Evolutionary conservation across 169 alveolate species (phyloP), one percentile per base, ranked within the genome.

Genomic region (Eimeria acervulina): DNA sequence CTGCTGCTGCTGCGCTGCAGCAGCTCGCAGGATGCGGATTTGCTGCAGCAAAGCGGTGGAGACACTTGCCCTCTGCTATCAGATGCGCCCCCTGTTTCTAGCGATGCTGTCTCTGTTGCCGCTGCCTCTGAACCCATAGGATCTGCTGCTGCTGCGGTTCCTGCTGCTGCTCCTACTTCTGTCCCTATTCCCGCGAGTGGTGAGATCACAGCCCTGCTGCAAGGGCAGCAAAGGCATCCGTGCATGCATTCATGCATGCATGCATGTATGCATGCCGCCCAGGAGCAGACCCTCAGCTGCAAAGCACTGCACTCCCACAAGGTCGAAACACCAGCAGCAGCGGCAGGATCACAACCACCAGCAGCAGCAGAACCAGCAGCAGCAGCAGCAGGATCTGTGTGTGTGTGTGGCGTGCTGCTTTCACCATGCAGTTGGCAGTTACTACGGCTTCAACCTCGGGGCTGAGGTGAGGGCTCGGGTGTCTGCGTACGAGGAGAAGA

Each of bases 1-100:
- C 74, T 83, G 91, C 70, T 83, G 91, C 74, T 83, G 91, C 91
- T 83, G 70, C 91, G 91, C 51, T 83, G 70, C 91, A n/a, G 70
- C 91, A 83, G 91, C 76, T 52, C 70, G 38, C 91, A 47, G 36
- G 91, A 51, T 10, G 42, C 91, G 8, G 91, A 83, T 76, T 28
- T 83, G 91, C 91, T 83, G 42, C 91, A 83, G 91, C 91, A 83
- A 76, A 44, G 17, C 42, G 74, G 74, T 8, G 91, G 91, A 10
- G 91, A 83, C 91, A 83, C 51, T 4, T 83, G 91, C 51, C 91
- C 91, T 6, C 33, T 52, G 52, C 42, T 38, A 2, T 13, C 74
- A 0, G 91, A 83, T 55, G 31, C 47, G 51, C 51, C 40, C 19
- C 89, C 89, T 15, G 26, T 12, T 78, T 63, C 66, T 13, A 42